phyloP scores from a whole-genome alignment of 768 basidiomycete genomes.

The Rhodotorula graminis region DNA sequence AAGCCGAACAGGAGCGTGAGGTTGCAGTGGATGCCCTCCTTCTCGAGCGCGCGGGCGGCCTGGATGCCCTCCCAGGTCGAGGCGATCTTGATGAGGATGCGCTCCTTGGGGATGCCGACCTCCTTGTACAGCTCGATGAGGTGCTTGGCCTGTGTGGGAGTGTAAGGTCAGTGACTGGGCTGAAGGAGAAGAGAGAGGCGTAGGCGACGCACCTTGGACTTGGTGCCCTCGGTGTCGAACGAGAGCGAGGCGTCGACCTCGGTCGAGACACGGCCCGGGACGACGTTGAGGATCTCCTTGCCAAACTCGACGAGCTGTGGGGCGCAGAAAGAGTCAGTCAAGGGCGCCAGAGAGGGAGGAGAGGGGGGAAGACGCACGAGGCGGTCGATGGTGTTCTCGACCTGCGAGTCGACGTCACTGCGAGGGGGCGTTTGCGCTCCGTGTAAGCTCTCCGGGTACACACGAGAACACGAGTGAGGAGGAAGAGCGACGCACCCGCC shows the following conservation, averaged over 20 bases:
- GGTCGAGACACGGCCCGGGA: conserved; percentile 97
- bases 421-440: not conserved
- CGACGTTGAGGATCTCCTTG: conserved; percentile 85
- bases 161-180: not conserved
- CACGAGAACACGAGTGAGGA: not conserved
- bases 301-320: conserved; percentile 92
- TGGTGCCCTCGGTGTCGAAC: conserved; percentile 88
- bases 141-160: conserved; percentile 50
- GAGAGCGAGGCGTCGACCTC: conserved; percentile 98
- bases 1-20: conserved; percentile 98
- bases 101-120: conserved; percentile 87
- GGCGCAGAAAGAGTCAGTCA: not conserved
- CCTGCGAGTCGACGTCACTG: conserved; percentile 63
- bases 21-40: conserved; percentile 94
- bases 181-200: not conserved
- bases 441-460: too few species aligned
- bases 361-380: conserved; percentile 57
- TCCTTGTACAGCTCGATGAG: conserved; percentile 92
- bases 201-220: conserved; percentile 69
- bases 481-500: conserved; percentile 53
- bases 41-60: conserved; percentile 91
- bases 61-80: conserved; percentile 99
- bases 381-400: conserved; percentile 77
- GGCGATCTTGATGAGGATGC: conserved; percentile 97
- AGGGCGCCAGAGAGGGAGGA: not conserved